phyloP scores from a whole-genome alignment of 1,139 yeast species.

The Chernovozyma sophiae-reginae region DNA sequence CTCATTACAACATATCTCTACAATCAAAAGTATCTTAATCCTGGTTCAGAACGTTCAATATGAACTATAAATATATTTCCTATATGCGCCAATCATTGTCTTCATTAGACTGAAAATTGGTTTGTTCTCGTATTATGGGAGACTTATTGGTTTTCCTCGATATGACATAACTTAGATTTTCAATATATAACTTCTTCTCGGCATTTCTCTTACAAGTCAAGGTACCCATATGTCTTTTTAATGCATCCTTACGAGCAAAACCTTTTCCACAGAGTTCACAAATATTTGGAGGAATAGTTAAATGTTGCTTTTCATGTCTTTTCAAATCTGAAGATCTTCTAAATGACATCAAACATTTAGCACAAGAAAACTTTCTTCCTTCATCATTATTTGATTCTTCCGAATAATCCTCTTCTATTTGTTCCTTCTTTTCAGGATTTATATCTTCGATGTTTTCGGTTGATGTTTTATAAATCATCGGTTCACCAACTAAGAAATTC shows the following conservation, averaged over 20 bases:
- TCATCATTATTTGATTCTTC: conserved; percentile 11
- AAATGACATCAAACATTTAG: conserved; percentile 52
- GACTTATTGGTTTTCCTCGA: conserved; percentile 1
- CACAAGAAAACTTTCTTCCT: conserved; percentile 39
- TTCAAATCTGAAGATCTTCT: conserved; percentile 61
- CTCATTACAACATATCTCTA: background rate
- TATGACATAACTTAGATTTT: conserved; percentile 29
- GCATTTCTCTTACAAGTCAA: conserved; percentile 67
- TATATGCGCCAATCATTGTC: conserved; percentile 6
- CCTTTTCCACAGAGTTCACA: conserved; percentile 77
- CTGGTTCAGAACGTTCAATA: background rate
- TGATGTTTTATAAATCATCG: conserved; percentile 11
- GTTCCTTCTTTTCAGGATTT: conserved; percentile 8
- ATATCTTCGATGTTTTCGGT: conserved; percentile 1
- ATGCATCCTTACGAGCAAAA: conserved; percentile 76
- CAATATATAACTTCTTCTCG: conserved; percentile 42
- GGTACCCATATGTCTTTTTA: conserved; percentile 69
- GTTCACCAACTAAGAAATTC: conserved; percentile 35
- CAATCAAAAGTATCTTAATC: background rate
- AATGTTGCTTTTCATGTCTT: conserved; percentile 60
- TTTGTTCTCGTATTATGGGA: background rate
- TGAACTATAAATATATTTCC: no score
- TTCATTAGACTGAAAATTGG: conserved; percentile 1
- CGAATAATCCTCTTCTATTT: conserved; percentile 9
- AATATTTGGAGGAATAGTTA: conserved; percentile 59